Evolutionary conservation across 2,329 filamentous ascomycete genomes (phyloP), one percentile per base, ranked within the genome.

Genomic region (Alternaria triticina): DNA sequence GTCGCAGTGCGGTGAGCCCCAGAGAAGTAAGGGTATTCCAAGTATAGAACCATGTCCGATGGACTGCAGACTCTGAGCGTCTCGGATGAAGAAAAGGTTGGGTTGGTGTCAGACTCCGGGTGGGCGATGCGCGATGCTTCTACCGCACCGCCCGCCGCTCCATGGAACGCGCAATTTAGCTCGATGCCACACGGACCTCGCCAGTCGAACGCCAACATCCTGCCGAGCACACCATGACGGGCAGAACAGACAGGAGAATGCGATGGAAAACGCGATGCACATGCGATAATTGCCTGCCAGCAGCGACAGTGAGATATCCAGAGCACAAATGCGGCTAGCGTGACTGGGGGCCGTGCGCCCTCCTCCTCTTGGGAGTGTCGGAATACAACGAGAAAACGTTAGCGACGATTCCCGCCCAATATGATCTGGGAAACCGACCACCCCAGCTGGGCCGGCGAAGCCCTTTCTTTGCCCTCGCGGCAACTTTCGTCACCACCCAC

Each of bases 151-250:
- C 36, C 36, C 36, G 60, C 60, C 60, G 60, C 43, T 62, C 49
- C 54, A 62, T 59, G 55, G 60, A 49, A 62, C 59, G 59, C 55
- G 59, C 59, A 62, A 59, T 61, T 59, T 62, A 59, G 60, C 56
- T 62, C 60, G 49, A 54, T 36, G 55, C 55, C 60, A 62, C 60
- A 62, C 56, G 60, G 60, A 43, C 60, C 60, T 49, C 56, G 27
- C 44, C 51, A 45, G 49, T 44, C 54, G 43, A 54, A 46, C 49
- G 50, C 56, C 23, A 46, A 52, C 36, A 54, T 28, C 23, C 27
- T 25, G 23, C 36, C 52, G 36, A 40, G 36, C 36, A 40, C 36
- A 40, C 22, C 30, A n/a, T 11, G 30, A 2, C 6, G 6, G 47
- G 23, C 47, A 15, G 20, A 46, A 33, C 45, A 12, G 23, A 25